Evolutionary conservation across 345 rosid species (phyloP), one percentile per base, ranked within the genome.

Genomic region (Eucalyptus dawsonii): DNA sequence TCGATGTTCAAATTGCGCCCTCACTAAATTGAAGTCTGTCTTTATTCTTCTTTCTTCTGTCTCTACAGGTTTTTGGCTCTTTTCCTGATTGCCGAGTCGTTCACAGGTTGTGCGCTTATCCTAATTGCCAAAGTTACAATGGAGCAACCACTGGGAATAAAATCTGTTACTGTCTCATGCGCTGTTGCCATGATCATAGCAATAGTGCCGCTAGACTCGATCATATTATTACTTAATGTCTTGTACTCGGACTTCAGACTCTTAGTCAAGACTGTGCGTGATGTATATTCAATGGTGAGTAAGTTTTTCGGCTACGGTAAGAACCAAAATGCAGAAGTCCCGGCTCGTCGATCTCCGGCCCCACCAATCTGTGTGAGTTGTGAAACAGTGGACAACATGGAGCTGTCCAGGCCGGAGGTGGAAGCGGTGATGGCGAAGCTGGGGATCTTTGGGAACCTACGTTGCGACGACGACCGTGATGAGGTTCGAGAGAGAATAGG

Each of bases 351-450:
- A 76, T 87, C 83, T 89, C 88, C 83, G 14, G 49, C 65, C 47
- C 8, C 47, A 7, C 54, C 86, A 5, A 29, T 50, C 86, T 3
- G 31, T 2, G 16, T 19, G 19, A 11, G 7, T 16, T 22, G 42
- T 4, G 51, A 65, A 31, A 25, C 13, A 42, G 89, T 14, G 31
- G 91, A 60, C 45, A 58, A 88, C 47, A 88, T 42, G 86, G 91
- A 87, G 80, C 47, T 90, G 37, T 88, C 89, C 6, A 54, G 91
- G 4, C 88, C 87, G 90, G 96, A 94, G 80, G 88, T 93, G 87
- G 93, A 89, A 49, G 76, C 49, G 50, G 90, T 91, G 80, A 94
- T 95, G 51, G 93, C 87, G 16, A 88, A 40, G 24, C 50, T 92
- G 89, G 91, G 91, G 86, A 83, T 89, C 50, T 85, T 49, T 6